Base-by-base conservation (phyloP, 2,329 filamentous ascomycete genomes). In the Pseudogymnoascus sp. region DNA sequence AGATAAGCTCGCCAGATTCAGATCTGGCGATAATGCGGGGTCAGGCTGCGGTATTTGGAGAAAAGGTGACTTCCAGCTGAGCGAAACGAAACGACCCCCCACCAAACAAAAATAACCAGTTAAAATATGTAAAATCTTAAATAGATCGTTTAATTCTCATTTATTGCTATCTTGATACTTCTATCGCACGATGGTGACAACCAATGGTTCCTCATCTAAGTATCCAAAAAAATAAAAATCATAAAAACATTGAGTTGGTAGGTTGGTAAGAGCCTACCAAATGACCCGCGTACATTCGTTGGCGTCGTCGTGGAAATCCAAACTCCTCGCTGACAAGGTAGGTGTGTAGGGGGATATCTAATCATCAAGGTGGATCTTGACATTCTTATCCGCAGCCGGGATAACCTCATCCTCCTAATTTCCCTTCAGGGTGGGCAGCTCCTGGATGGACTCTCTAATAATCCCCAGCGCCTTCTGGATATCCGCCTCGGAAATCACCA, bases 401-500 rank as follows among this genome's bases (percentile, higher is more conserved):
- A 87, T 77, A n/a, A 86, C 72, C 63, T 81, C 70, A 60, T 83
- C 76, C 71, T 83, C 80, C 62, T 76, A 76, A 69, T 81, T 71
- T 1, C 82, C 84, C 74, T 85, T 83, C 64, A 87, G 76, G 5
- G 72, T 86, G 2, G 92, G 92, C 61, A 99, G 81, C 76, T 97
- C 92, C 68, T 82, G 80, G 71, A 97, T 81, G 12, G 93, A 87
- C 72, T 92, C 87, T 65, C 86, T 82, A 72, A 99, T 96, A 71
- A 94, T 93, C 60, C 75, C 75, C 61, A 97, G 74, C 1, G 93
- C 89, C 72, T 86, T 84, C 68, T 86, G 82, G 67, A 99, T 88
- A 77, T 99, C 86, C 64, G 88, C 84, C 72, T 97, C 92, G 27
- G 88, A 92, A 71, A 99, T 97, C 67, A 99, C 92, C 61, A 99